phyloP scores from a whole-genome alignment of 169 alveolate species.

The Eimeria acervulina region DNA sequence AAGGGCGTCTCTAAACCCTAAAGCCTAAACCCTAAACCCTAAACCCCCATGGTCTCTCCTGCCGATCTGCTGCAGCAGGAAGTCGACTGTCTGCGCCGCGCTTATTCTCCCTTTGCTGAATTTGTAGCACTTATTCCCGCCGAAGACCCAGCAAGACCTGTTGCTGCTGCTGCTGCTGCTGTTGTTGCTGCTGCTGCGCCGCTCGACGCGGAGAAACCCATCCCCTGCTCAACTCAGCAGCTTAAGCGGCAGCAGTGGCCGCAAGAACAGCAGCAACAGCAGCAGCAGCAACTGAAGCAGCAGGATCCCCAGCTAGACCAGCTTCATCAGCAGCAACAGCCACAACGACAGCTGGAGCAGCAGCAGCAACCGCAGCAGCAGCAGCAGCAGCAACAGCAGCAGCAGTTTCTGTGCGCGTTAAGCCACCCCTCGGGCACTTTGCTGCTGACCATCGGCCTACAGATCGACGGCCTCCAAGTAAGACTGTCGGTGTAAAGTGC shows the following conservation, averaged over 20 bases:
- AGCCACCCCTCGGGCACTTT: constrained; percentile 11
- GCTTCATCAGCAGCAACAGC: too few relatives aligned
- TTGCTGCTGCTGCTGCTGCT: background rate
- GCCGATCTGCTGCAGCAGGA: constrained; percentile 60
- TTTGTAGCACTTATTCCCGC: constrained; percentile 1
- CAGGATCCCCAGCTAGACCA: too few relatives aligned
- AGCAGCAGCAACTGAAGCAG: too few relatives aligned
- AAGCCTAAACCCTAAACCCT: constrained; percentile 31
- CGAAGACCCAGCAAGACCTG: too few relatives aligned
- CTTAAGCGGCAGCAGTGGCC: background rate
- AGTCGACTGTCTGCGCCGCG: constrained; percentile 48
- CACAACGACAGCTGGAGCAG: too few relatives aligned
- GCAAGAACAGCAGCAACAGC: background rate
- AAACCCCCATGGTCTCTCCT: constrained; percentile 24
- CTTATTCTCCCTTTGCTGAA: constrained; percentile 19
- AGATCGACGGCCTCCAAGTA: background rate
- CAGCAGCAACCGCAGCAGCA: background rate
- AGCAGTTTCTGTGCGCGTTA: constrained; percentile 6
- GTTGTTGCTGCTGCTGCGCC: background rate
- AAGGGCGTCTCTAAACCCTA: background rate
- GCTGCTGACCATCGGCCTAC: background rate
- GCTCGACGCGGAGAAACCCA: background rate
- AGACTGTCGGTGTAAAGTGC: background rate
- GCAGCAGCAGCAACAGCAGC: background rate
- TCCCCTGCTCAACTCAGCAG: too few relatives aligned